Evolutionary conservation across 306 rosid genomes (phyloP).

Genomic region (Cicer chorassanicum): DNA sequence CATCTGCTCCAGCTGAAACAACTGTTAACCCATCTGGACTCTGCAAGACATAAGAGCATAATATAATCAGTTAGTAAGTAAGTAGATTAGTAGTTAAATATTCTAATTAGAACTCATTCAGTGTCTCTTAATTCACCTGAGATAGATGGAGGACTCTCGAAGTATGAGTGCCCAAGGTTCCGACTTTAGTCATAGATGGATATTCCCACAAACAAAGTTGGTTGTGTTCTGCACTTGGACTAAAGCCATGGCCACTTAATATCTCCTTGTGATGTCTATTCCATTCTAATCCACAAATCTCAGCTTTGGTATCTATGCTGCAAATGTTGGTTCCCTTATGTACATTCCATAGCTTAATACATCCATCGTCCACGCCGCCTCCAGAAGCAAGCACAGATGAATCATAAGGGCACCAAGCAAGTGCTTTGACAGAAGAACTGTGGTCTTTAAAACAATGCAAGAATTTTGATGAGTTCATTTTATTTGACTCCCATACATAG

Average conservation of each 20-base stretch:
- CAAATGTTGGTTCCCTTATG: conserved; percentile 59
- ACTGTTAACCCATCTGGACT: conserved; percentile 81
- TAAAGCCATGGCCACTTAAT: conserved; percentile 80
- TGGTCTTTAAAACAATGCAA: conserved; percentile 67
- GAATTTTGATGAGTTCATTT: conserved; percentile 66
- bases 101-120: not conserved
- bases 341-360: conserved; percentile 75
- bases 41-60: conserved; percentile 47
- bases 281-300: conserved; percentile 87
- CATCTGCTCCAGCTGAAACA: conserved; percentile 78
- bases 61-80: no score
- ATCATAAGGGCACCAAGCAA: conserved; percentile 86
- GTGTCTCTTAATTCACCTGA: conserved; percentile 56
- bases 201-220: conserved; percentile 75
- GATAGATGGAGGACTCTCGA: conserved; percentile 70
- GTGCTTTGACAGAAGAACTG: conserved; percentile 74
- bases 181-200: conserved; percentile 72
- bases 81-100: not conserved
- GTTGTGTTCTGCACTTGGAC: conserved; percentile 47
- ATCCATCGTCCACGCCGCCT: conserved; percentile 74
- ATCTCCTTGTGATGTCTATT: conserved; percentile 76
- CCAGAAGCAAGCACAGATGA: conserved; percentile 72
- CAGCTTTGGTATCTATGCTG: conserved; percentile 67
- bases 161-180: conserved; percentile 56
- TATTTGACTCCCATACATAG: conserved; percentile 72